These are phyloP conservation scores for Yamadazyma dushanensis DNA, from an alignment of 1,139 yeast species.

Conservation along the genomic window DNA sequence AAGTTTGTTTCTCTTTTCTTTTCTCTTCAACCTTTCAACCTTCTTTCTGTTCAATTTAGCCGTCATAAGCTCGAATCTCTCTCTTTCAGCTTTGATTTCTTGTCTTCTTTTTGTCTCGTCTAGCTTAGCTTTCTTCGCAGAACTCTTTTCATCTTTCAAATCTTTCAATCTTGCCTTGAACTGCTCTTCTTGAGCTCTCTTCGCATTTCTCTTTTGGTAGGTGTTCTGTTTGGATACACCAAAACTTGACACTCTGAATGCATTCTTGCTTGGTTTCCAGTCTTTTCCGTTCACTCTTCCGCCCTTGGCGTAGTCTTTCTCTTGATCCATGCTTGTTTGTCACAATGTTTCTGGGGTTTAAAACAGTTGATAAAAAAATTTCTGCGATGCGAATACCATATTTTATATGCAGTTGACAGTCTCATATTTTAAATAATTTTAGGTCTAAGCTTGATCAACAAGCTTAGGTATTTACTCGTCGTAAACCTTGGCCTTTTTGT, in stretches of 20 bases:
- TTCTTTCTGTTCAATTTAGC: slow-evolving; percentile 76
- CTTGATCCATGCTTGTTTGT: not conserved
- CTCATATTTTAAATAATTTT: too few species aligned
- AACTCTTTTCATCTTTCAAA: slow-evolving; percentile 62
- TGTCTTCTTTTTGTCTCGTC: slow-evolving; percentile 62
- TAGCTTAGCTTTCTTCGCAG: slow-evolving; percentile 48
- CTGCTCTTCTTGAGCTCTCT: slow-evolving; percentile 41
- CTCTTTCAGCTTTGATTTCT: slow-evolving; percentile 71
- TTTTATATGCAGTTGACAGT: too few species aligned
- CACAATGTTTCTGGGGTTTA: not conserved
- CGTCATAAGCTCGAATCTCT: slow-evolving; percentile 69
- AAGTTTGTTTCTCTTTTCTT: slow-evolving; percentile 78
- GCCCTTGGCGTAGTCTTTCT: slow-evolving; percentile 32
- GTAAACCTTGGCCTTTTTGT: slow-evolving; percentile 34
- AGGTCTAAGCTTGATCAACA: too few species aligned
- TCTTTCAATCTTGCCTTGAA: slow-evolving; percentile 55
- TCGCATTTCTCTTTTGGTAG: slow-evolving; percentile 34
- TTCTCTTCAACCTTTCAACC: slow-evolving; percentile 75
- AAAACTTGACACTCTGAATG: slow-evolving; percentile 43
- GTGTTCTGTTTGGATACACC: slow-evolving; percentile 25
- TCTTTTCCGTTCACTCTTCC: slow-evolving; percentile 52
- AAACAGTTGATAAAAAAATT: not conserved
- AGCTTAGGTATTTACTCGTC: slow-evolving; percentile 17
- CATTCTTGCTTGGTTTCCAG: slow-evolving; percentile 57
- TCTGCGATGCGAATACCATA: slow-evolving; percentile 4